Conservation (phyloP, 2,329 filamentous ascomycete genomes). For the Claviceps quebecensis region DNA sequence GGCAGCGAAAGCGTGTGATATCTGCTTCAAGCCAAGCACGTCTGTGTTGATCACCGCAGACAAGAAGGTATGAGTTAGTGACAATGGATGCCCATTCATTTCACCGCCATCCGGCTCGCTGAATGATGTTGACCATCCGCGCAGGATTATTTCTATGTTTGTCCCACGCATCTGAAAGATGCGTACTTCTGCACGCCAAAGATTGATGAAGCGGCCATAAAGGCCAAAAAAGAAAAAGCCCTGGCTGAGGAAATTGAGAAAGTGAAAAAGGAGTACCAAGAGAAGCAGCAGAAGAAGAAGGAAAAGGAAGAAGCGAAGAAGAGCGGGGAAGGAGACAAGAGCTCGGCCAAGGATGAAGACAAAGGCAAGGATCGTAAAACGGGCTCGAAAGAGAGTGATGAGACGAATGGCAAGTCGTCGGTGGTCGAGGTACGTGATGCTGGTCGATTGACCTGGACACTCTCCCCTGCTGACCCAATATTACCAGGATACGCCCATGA, state of each 20-base stretch:
- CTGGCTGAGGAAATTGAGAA: slow-evolving; percentile 49
- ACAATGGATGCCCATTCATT: neutral
- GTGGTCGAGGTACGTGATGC: slow-evolving; percentile 4
- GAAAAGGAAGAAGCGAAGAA: slow-evolving; percentile 47
- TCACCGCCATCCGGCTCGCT: neutral
- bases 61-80: slow-evolving; percentile 51
- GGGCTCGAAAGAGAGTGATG: slow-evolving; percentile 13
- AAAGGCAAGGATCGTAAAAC: slow-evolving; percentile 15
- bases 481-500: slow-evolving; percentile 8
- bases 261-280: slow-evolving; percentile 65
- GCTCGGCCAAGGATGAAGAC: slow-evolving; percentile 17
- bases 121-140: neutral
- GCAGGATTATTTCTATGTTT: slow-evolving; percentile 83
- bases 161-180: slow-evolving; percentile 70
- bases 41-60: slow-evolving; percentile 82
- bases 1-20: slow-evolving; percentile 71
- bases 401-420: neutral
- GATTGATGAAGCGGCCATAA: slow-evolving; percentile 51
- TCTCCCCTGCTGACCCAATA: neutral
- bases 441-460: neutral
- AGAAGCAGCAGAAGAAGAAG: slow-evolving; percentile 53
- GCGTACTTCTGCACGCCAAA: slow-evolving; percentile 64
- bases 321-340: slow-evolving; percentile 24
- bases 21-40: slow-evolving; percentile 80
- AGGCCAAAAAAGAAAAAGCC: slow-evolving; percentile 47